Conservation (phyloP, 169 alveolate genomes). For the Babesia gibsoni region DNA sequence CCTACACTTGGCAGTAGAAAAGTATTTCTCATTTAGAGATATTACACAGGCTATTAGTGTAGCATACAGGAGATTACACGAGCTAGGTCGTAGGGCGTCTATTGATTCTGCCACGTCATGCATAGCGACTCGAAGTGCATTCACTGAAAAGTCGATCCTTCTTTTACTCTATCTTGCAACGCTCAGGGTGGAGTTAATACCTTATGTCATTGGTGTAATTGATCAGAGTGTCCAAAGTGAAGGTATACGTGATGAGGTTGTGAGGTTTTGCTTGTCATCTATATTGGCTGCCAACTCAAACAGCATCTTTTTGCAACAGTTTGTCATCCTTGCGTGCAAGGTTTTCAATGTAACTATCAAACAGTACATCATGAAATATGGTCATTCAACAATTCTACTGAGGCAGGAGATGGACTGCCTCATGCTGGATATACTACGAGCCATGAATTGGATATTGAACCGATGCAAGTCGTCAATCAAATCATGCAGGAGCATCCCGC, state of each 20-base stretch:
- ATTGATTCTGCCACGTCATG: no score
- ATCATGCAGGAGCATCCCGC: background rate
- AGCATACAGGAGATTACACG: background rate
- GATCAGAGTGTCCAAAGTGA: background rate
- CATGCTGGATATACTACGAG: background rate
- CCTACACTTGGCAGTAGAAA: background rate
- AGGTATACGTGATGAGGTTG: background rate
- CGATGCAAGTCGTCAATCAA: background rate
- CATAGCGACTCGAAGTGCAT: no score
- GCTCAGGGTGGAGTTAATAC: background rate
- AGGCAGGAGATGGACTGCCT: background rate
- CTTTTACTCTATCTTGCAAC: background rate
- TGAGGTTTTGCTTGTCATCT: background rate
- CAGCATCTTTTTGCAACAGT: background rate
- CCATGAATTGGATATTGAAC: background rate
- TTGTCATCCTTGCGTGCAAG: background rate
- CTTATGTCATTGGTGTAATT: background rate
- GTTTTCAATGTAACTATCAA: background rate
- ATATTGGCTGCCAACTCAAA: background rate
- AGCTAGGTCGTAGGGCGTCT: background rate
- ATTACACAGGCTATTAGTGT: background rate
- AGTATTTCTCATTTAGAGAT: background rate
- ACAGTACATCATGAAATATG: background rate
- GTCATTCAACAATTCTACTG: no score
- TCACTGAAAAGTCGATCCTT: background rate